Evolutionary conservation across 2,329 filamentous ascomycete genomes (phyloP).

Genomic region (Penicillium thymicola): DNA sequence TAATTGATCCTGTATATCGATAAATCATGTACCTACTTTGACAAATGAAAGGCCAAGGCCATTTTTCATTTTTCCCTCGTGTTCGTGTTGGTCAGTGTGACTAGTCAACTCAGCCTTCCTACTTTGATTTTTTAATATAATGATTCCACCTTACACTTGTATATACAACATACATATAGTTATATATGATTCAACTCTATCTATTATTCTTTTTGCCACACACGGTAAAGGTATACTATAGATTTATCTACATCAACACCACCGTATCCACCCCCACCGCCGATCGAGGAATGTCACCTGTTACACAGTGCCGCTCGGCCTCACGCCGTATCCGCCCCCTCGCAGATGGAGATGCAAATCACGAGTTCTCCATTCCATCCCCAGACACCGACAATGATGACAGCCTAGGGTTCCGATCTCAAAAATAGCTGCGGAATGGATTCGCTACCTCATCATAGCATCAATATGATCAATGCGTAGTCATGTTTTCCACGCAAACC

Average conservation of each 20-base stretch:
- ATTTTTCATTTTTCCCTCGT: not conserved
- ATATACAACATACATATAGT: not conserved
- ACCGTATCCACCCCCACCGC: not conserved
- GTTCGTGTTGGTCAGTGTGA: not conserved
- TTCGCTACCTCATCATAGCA: not conserved
- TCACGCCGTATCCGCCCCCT: not conserved
- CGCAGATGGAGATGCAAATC: slow-evolving; percentile 1
- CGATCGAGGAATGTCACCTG: not conserved
- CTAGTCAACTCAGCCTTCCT: not conserved
- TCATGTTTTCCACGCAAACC: no score
- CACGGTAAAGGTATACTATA: not conserved
- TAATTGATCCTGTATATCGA: not conserved
- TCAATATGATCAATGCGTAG: not conserved
- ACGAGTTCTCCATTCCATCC: not conserved
- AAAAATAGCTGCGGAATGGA: not conserved
- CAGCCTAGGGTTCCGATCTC: not conserved
- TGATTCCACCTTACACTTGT: not conserved
- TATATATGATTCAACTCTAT: not conserved
- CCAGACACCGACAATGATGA: not conserved
- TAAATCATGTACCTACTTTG: not conserved
- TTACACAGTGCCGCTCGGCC: not conserved
- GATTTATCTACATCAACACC: not conserved
- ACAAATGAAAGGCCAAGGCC: not conserved
- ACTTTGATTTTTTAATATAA: not conserved
- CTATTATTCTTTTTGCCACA: no score